Conservation (phyloP, 495 filamentous ascomycete species). For the Gamarada debralockiae region DNA sequence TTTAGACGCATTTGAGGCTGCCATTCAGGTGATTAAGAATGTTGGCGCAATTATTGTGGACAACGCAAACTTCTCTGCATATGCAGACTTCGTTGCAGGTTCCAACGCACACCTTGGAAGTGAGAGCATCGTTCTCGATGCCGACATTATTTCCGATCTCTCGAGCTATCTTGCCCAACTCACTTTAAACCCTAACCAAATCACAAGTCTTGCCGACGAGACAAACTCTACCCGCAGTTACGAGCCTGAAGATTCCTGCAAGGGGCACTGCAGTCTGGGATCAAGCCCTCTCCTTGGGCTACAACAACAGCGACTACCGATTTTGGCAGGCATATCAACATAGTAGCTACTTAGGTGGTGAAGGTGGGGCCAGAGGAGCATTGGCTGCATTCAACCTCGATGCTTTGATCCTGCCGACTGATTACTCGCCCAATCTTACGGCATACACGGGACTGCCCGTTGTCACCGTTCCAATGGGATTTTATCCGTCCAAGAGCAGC, state of each 20-base stretch:
- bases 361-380: constrained; percentile 31
- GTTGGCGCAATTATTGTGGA: constrained; percentile 38
- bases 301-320: constrained; percentile 35
- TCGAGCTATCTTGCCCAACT: constrained; percentile 43
- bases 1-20: constrained; percentile 31
- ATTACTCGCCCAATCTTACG: constrained; percentile 22
- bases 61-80: constrained; percentile 29
- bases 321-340: constrained; percentile 40
- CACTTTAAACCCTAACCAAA: constrained; percentile 40
- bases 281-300: constrained; percentile 26
- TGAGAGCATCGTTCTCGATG: constrained; percentile 31
- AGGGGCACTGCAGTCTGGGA: constrained; percentile 35
- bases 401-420: constrained; percentile 39
- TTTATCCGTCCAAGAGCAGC: constrained; percentile 27
- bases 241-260: constrained; percentile 30
- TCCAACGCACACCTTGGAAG: constrained; percentile 3
- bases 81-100: constrained; percentile 17
- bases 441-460: constrained; percentile 33
- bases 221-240: constrained; percentile 29
- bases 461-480: constrained; percentile 42
- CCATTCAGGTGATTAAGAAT: constrained; percentile 28
- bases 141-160: constrained; percentile 43
- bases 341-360: constrained; percentile 23
- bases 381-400: constrained; percentile 35
- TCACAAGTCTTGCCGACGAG: constrained; percentile 31